Percentiles rank a stretch among this genome's conserved stretches.
Evolutionary conservation across 2,329 filamentous ascomycete species (phyloP).

Genomic region (Blumeria graminis): DNA sequence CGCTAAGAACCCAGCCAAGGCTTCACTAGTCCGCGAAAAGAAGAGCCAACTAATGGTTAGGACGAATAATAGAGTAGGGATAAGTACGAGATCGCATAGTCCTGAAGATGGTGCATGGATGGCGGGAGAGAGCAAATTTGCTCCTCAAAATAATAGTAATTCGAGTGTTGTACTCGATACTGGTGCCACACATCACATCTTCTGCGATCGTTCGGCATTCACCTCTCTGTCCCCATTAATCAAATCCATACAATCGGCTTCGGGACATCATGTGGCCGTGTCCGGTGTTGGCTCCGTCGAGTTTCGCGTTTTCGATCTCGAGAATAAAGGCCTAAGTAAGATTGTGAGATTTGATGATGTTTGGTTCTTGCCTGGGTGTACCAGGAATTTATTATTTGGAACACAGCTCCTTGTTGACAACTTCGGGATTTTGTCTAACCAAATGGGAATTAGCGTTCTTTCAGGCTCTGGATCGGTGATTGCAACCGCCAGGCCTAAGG

Average conservation of each 20-base stretch:
- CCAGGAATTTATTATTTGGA: neutral
- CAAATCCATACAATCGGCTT: neutral
- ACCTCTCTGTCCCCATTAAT: neutral
- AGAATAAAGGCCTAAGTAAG: neutral
- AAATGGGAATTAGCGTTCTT: neutral
- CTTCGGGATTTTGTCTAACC: no score
- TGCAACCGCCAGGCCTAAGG: neutral
- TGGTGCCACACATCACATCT: neutral
- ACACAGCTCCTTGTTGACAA: neutral
- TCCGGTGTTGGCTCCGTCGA: neutral
- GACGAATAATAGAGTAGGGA: no score
- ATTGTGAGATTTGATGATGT: neutral
- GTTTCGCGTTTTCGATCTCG: neutral
- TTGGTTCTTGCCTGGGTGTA: neutral
- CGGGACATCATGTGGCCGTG: neutral
- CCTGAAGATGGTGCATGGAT: no score
- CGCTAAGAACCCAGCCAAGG: no score
- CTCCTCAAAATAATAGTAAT: no score
- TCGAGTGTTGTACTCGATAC: neutral
- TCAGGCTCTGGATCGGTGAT: neutral
- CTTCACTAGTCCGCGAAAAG: no score
- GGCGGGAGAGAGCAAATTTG: no score
- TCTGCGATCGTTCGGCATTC: neutral
- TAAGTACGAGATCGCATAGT: no score
- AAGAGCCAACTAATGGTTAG: no score